Conservation (phyloP, 495 filamentous ascomycete genomes). For the Xylaria intraflava region DNA sequence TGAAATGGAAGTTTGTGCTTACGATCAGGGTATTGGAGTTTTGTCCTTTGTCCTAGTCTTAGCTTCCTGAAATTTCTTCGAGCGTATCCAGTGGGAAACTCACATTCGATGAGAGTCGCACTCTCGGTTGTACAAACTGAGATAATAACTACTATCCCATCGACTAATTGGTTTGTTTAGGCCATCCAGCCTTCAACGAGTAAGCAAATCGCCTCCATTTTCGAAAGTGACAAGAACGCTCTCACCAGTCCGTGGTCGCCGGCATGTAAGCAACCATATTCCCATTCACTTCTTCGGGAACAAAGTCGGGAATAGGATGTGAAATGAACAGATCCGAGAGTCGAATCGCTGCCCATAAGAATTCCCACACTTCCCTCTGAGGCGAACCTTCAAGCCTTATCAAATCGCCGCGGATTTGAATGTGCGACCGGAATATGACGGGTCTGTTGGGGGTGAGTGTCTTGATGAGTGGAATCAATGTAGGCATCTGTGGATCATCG, state of each 20-base stretch:
- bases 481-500: conserved; percentile 88
- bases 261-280: conserved; percentile 72
- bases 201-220: neutral
- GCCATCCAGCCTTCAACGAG: conserved; percentile 62
- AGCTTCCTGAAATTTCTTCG: neutral
- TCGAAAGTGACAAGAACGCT: neutral
- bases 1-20: neutral
- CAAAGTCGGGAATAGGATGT: conserved; percentile 73
- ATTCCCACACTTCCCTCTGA: conserved; percentile 70
- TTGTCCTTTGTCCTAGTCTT: conserved; percentile 40
- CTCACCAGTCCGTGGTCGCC: conserved; percentile 75
- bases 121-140: conserved; percentile 62
- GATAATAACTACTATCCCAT: conserved; percentile 72
- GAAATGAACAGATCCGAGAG: conserved; percentile 74
- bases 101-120: conserved; percentile 55
- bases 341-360: conserved; percentile 67
- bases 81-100: conserved; percentile 10
- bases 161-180: conserved; percentile 71
- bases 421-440: conserved; percentile 76
- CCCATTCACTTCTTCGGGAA: conserved; percentile 60
- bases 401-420: conserved; percentile 76
- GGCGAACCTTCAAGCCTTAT: conserved; percentile 54
- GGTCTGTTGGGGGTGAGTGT: conserved; percentile 63
- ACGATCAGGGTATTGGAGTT: conserved; percentile 62
- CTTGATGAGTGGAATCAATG: conserved; percentile 72